Percentiles rank a stretch among this genome's conserved stretches.
These are phyloP conservation scores for Sclerotinia trifoliorum DNA, from an alignment of 2,329 filamentous ascomycete species.

Conservation along the genomic window DNA sequence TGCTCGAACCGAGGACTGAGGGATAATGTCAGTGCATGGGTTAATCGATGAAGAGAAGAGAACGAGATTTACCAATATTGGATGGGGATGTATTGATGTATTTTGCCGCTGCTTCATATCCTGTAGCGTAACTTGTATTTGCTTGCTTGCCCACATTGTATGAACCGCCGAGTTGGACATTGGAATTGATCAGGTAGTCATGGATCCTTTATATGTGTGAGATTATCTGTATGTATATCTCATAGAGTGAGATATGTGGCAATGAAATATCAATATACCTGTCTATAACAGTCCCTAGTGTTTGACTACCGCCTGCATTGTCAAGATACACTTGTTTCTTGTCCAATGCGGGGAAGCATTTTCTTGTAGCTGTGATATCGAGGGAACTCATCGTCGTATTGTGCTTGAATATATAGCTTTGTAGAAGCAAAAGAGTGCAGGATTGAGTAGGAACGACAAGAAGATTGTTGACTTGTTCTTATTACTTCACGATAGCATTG, in stretches of 20 bases:
- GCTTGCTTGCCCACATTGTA: conserved; percentile 62
- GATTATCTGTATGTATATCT: neutral
- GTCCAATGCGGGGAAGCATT: conserved; percentile 66
- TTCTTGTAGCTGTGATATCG: conserved; percentile 55
- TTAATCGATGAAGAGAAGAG: neutral
- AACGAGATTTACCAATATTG: conserved; percentile 55
- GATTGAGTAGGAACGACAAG: neutral
- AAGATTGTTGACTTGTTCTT: conserved; percentile 2
- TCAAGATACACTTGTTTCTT: conserved; percentile 71
- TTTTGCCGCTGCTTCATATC: conserved; percentile 62
- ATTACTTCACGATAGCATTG: conserved; percentile 9
- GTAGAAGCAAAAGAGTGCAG: neutral
- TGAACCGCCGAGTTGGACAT: conserved; percentile 73
- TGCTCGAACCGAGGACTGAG: conserved; percentile 68
- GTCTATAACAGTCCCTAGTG: conserved; percentile 64
- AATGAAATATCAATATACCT: conserved; percentile 46
- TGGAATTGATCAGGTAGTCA: conserved; percentile 64
- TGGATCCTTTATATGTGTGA: conserved; percentile 50
- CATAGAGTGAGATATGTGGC: neutral
- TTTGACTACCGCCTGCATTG: conserved; percentile 75
- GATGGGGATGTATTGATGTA: conserved; percentile 67
- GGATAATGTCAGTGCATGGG: neutral
- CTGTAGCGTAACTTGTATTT: conserved; percentile 57
- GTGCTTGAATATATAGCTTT: neutral
- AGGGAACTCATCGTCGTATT: conserved; percentile 42